Conservation (phyloP, 2,329 filamentous ascomycete genomes). For the Saccharata proteae region DNA sequence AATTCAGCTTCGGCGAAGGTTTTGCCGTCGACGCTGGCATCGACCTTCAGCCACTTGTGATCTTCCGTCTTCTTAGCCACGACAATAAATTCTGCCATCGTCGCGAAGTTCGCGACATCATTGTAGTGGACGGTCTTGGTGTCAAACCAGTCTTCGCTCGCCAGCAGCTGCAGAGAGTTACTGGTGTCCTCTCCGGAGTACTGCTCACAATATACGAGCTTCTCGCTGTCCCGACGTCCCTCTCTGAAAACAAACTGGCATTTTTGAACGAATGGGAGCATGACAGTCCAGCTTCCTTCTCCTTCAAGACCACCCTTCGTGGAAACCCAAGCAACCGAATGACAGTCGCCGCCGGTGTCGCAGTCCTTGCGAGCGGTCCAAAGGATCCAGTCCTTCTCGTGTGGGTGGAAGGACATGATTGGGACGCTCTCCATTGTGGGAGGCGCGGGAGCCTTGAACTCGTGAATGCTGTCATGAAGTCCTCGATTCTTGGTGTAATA, state of each 20-base stretch:
- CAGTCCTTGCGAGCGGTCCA: constrained; percentile 70
- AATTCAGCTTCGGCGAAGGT: constrained; percentile 76
- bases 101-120: constrained; percentile 75
- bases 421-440: constrained; percentile 39
- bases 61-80: constrained; percentile 57
- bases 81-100: constrained; percentile 93
- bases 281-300: constrained; percentile 52
- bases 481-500: constrained; percentile 77
- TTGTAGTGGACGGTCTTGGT: constrained; percentile 50
- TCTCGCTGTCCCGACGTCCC: constrained; percentile 27
- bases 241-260: constrained; percentile 77
- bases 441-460: constrained; percentile 57
- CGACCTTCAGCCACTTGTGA: constrained; percentile 57
- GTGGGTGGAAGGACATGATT: constrained; percentile 69
- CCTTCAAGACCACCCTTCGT: constrained; percentile 57
- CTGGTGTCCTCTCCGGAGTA: constrained; percentile 49
- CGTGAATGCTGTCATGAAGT: constrained; percentile 47
- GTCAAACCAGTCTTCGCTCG: constrained; percentile 70
- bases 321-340: constrained; percentile 62
- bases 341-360: constrained; percentile 48
- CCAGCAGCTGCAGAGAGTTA: constrained; percentile 57
- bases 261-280: constrained; percentile 61
- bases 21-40: constrained; percentile 74
- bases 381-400: constrained; percentile 78
- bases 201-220: constrained; percentile 54